phyloP scores from a whole-genome alignment of 371 early-diverging fungal species.

The Syncephalastrum racemosum region DNA sequence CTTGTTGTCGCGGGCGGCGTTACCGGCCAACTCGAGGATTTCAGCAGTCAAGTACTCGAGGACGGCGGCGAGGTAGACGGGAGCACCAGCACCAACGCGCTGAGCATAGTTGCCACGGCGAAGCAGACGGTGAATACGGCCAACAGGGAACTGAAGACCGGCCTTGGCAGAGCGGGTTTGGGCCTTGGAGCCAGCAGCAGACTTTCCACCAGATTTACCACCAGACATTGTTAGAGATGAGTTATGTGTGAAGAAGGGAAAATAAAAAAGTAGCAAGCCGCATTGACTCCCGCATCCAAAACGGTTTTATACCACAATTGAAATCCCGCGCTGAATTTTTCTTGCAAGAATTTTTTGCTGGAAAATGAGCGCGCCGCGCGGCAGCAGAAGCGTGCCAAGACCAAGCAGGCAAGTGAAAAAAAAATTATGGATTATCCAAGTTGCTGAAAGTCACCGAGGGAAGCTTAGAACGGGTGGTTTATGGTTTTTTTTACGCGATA shows the following conservation, averaged over 20 bases:
- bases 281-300: not conserved
- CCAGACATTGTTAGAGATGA: slow-evolving; percentile 36
- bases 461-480: no score
- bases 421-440: no score
- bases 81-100: slow-evolving; percentile 92
- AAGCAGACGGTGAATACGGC: slow-evolving; percentile 93
- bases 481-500: no score
- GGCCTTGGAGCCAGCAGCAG: slow-evolving; percentile 55
- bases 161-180: slow-evolving; percentile 79
- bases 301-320: not conserved
- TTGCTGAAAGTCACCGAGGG: no score
- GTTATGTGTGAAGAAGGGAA: slow-evolving; percentile 7
- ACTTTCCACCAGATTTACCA: slow-evolving; percentile 51
- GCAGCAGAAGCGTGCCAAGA: no score
- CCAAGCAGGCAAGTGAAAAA: no score
- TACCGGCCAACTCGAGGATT: slow-evolving; percentile 95
- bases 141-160: slow-evolving; percentile 95
- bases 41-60: slow-evolving; percentile 96
- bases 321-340: slow-evolving; percentile 14
- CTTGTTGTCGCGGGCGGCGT: slow-evolving; percentile 95
- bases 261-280: slow-evolving; percentile 7
- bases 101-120: slow-evolving; percentile 95
- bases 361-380: no score
- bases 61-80: slow-evolving; percentile 94
- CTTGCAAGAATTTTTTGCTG: not conserved